These are phyloP conservation scores for Coccomyxa sp. DNA, from an alignment of 139 green algal species.

Conservation along the genomic window DNA sequence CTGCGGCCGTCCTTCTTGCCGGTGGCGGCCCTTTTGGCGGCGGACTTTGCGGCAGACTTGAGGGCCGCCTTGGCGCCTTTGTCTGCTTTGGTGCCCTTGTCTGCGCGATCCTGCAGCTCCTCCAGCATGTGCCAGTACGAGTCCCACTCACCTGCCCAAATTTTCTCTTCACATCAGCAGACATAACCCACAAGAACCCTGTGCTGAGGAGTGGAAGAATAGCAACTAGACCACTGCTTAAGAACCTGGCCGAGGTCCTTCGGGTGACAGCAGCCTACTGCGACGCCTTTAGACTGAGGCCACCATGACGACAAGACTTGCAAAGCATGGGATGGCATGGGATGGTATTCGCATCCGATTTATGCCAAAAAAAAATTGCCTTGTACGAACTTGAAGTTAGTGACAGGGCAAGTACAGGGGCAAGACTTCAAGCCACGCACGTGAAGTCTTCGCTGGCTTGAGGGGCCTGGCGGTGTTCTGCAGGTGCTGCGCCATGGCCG, in stretches of 20 bases:
- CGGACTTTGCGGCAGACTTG: background rate
- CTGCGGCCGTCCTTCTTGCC: background rate
- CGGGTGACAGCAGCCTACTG: background rate
- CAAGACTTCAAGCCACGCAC: background rate
- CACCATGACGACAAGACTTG: background rate
- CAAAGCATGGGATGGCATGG: background rate
- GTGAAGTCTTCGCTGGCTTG: background rate
- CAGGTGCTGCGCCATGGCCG: background rate
- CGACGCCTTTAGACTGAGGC: background rate
- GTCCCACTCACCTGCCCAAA: conserved; percentile 1
- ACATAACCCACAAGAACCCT: background rate
- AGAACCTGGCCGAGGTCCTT: conserved; percentile 3
- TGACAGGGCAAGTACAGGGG: background rate
- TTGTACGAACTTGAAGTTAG: background rate
- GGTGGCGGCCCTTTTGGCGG: background rate
- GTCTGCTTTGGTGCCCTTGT: conserved; percentile 10
- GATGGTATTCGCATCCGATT: background rate
- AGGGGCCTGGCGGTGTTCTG: background rate
- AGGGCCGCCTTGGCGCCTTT: conserved; percentile 1
- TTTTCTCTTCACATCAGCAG: too few relatives aligned
- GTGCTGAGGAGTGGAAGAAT: background rate
- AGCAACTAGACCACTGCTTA: background rate
- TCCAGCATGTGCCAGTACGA: conserved; percentile 27
- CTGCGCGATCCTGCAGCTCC: conserved; percentile 10
- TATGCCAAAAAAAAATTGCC: background rate